Evolutionary conservation across 768 basidiomycete genomes (phyloP), one percentile per base, ranked within the genome.

Genomic region (Krasilnikovozyma curviuscula): DNA sequence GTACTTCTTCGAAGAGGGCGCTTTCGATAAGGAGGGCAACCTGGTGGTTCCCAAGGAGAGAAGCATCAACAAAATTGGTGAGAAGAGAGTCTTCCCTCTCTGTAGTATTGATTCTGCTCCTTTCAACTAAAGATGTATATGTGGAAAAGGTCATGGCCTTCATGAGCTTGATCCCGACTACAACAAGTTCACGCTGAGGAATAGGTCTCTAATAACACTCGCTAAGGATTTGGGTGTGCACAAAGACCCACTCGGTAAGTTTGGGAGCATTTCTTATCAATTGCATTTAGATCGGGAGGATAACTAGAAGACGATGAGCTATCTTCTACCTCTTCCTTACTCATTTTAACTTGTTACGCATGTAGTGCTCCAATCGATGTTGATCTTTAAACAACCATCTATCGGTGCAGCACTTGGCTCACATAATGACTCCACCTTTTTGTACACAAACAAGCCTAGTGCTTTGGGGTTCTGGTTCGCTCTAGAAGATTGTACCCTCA

Each of bases 401-500:
- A 13, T 42, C 18, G 49, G 44, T 5, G 24, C 43, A 38, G 5
- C 43, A 83, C 93, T 97, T 7, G 78, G 78, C 2, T 78, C 81
- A 54, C 93, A 98, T 60, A 88, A 83, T 58, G 93, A 98, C 62
- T 91, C 85, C 16, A 45, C 64, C 0, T 70, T 66, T 35, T 61
- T 97, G 77, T 95, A 91, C 65, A 93, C 89, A 8, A 70, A 81
- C 33, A 93, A 93, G 10, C 83, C 83, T 0, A 78, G 77, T 8
- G 93, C 93, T 0, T 73, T 97, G 19, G 93, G 93, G 2, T 84
- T 89, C 61, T 98, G 93, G 93, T 82, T 97, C 49, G 83, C 91
- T 0, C 68, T 98, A 31, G 91, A 97, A 62, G 71, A 74, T 50
- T 93, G 88, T 63, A 88, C 86, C 5, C 50, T 59, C 19, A 29